Evolutionary conservation across 768 basidiomycete genomes (phyloP).

Genomic region (Myochromella boudieri): DNA sequence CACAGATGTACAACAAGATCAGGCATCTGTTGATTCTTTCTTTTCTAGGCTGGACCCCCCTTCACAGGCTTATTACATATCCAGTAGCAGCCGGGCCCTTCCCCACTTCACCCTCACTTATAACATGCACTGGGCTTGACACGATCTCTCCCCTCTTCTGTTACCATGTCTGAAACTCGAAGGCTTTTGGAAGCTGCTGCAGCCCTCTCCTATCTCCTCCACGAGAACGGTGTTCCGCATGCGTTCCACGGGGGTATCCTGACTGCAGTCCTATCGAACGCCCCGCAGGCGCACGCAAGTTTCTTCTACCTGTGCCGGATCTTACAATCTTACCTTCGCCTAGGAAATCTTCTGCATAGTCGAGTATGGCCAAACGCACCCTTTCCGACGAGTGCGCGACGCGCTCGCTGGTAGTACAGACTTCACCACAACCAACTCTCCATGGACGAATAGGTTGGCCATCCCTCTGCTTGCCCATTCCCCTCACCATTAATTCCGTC

Average conservation of each 20-base stretch:
- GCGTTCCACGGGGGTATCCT: conserved; percentile 80
- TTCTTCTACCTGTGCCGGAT: conserved; percentile 2
- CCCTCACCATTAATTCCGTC: conserved; percentile 11
- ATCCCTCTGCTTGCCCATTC: conserved; percentile 1
- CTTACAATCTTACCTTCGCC: conserved; percentile 11
- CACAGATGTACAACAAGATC: conserved; percentile 38
- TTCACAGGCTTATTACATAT: conserved; percentile 55
- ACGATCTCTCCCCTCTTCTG: conserved; percentile 26
- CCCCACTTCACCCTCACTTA: conserved; percentile 39
- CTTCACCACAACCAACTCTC: conserved; percentile 67
- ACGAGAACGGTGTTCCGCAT: conserved; percentile 60
- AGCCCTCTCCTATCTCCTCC: conserved; percentile 68
- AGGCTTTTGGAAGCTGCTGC: conserved; percentile 77
- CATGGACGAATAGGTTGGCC: conserved; percentile 83
- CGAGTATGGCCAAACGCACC: conserved; percentile 69
- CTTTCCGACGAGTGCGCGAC: conserved; percentile 80
- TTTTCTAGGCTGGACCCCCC: conserved; percentile 42
- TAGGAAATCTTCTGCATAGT: conserved; percentile 88
- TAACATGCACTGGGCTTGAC: conserved; percentile 56
- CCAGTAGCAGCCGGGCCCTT: conserved; percentile 35
- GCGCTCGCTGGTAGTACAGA: conserved; percentile 64
- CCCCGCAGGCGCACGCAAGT: conserved; percentile 65
- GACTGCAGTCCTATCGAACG: conserved; percentile 67
- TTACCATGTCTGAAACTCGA: conserved; percentile 65
- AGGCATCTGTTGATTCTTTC: conserved; percentile 45